phyloP scores from a whole-genome alignment of 768 basidiomycete genomes.

The Neoboletus magnificus region DNA sequence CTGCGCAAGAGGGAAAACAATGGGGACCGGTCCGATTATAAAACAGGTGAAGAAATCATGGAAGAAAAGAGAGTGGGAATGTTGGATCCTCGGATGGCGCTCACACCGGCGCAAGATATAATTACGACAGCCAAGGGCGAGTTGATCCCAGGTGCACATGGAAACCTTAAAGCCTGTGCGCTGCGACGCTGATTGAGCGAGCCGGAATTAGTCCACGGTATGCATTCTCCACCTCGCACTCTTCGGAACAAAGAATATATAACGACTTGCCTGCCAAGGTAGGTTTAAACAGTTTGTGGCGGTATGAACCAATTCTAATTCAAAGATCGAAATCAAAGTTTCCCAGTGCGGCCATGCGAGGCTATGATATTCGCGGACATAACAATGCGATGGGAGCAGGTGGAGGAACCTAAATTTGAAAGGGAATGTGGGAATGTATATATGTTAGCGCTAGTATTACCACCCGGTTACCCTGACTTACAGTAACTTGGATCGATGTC shows the following conservation, averaged over 20 bases:
- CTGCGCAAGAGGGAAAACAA: conserved; percentile 1
- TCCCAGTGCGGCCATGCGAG: not conserved
- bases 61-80: conserved; percentile 4
- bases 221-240: not conserved
- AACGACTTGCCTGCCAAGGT: not conserved
- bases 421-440: not conserved
- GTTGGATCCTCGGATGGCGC: not conserved
- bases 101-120: conserved; percentile 7
- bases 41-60: conserved; percentile 2
- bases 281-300: not conserved
- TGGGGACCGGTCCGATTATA: conserved; percentile 7
- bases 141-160: not conserved
- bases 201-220: not conserved
- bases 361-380: not conserved
- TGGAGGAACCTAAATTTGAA: not conserved
- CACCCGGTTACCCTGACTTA: not conserved
- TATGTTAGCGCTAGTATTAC: not conserved
- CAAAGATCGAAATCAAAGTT: not conserved
- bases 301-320: not conserved
- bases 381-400: not conserved
- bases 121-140: not conserved
- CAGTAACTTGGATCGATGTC: not conserved
- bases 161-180: not conserved
- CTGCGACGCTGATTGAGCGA: not conserved
- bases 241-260: not conserved